Evolutionary conservation across 306 rosid genomes (phyloP), one percentile per base, ranked within the genome.

Genomic region (Fagus sylvatica): DNA sequence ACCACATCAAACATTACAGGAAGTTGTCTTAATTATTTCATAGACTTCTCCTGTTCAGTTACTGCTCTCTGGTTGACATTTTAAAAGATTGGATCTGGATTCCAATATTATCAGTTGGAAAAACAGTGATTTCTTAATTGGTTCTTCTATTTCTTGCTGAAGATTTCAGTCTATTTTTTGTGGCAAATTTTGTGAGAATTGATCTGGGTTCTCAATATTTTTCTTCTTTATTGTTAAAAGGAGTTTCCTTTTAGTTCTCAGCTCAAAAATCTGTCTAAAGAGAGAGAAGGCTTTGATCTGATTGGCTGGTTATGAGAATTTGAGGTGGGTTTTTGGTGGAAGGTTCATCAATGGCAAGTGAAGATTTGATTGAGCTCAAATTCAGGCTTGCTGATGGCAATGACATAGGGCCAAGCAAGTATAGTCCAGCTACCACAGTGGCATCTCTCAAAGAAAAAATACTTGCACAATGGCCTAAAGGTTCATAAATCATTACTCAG

Each of bases 401-500:
- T 32, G 88, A 85, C 43, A 81, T 85, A 17, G 88, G 88, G 39
- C 88, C 88, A 16, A 79, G 48, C 70, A 85, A 74, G 75, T 81
- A 81, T 53, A 81, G 83, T 71, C 78, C 85, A 55, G 49, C 85
- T 19, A 72, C 80, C 22, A 74, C 88, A 66, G 88, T 85, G 28
- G 73, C 82, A 54, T 74, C 85, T 74, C 88, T 85, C 53, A 85
- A 85, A 34, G 88, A 78, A 66, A 81, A 81, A 76, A 81, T 85
- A 43, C 75, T 85, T 56, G 62, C 85, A 51, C 85, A 85, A 57
- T 85, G 88, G 88, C 88, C 88, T 6, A 81, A 81, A 81, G 88
- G 88, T 85, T 59, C 8, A 6, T 16, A 51, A 30, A 81, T 43
- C 40, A 72, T 42, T 3, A n/a, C 48, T 70, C 16, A 36, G 13